These are phyloP conservation scores for Biscutella laevigata DNA, from an alignment of 441 rosid genomes.

Conservation along the genomic window DNA sequence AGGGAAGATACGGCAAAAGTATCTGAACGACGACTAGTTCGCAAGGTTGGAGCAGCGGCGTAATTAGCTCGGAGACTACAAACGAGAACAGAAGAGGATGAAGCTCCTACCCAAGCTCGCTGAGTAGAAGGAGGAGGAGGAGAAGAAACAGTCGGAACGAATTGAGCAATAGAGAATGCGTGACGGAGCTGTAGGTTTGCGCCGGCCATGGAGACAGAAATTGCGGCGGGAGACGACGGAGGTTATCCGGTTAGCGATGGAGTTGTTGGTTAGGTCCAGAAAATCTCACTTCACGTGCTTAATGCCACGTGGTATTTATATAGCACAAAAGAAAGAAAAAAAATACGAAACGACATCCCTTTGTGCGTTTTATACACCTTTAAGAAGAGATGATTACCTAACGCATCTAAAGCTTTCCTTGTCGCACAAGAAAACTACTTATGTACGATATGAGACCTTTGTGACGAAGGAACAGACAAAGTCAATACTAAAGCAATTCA, in stretches of 20 bases:
- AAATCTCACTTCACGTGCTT: constrained; percentile 15
- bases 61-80: constrained; percentile 21
- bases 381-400: too few relatives aligned
- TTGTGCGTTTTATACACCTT: background rate
- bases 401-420: constrained; percentile 15
- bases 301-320: constrained; percentile 16
- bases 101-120: constrained; percentile 1
- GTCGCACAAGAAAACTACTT: constrained; percentile 6
- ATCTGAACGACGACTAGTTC: background rate
- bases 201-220: constrained; percentile 25
- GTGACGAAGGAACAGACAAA: constrained; percentile 15
- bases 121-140: constrained; percentile 20
- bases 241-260: constrained; percentile 23
- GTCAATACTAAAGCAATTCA: constrained; percentile 26
- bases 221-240: constrained; percentile 23
- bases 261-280: constrained; percentile 6
- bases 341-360: constrained; percentile 2
- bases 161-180: constrained; percentile 13
- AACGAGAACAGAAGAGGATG: constrained; percentile 18
- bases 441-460: background rate
- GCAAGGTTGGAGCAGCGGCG: constrained; percentile 13
- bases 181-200: constrained; percentile 23
- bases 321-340: background rate
- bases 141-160: constrained; percentile 15
- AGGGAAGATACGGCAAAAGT: background rate